These are phyloP conservation scores for Daldinia childiae DNA, from an alignment of 495 filamentous ascomycete species.

Conservation along the genomic window DNA sequence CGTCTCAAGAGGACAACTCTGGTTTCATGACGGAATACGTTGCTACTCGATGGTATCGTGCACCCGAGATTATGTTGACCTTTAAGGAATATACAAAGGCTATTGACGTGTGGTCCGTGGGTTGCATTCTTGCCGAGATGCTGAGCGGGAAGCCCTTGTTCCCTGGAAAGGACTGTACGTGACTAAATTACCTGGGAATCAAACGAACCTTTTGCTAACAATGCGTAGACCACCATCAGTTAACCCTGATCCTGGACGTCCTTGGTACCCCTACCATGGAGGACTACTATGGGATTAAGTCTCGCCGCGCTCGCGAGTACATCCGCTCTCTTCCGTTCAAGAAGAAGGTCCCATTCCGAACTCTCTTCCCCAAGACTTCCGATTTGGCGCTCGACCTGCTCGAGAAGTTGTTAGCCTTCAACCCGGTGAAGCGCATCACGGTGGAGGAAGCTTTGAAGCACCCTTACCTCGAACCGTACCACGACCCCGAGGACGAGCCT, in stretches of 20 bases:
- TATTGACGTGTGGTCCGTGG: constrained; percentile 99
- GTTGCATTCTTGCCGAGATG: constrained; percentile 99
- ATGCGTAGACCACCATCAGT: constrained; percentile 88
- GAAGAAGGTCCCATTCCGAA: constrained; percentile 99
- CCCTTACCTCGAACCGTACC: constrained; percentile 98
- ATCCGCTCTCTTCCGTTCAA: constrained; percentile 99
- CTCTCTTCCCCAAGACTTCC: constrained; percentile 96
- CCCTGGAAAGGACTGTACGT: constrained; percentile 97
- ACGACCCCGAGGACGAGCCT: constrained; percentile 98
- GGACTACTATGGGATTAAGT: constrained; percentile 99
- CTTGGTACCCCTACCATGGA: constrained; percentile 99
- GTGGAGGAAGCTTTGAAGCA: constrained; percentile 98
- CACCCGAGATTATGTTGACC: constrained; percentile 99
- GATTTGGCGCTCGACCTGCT: constrained; percentile 92
- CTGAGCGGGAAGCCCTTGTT: constrained; percentile 98
- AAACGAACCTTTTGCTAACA: constrained; percentile 20
- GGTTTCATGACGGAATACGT: constrained; percentile 99
- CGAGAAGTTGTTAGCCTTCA: constrained; percentile 96
- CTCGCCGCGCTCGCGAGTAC: constrained; percentile 95
- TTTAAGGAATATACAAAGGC: constrained; percentile 99
- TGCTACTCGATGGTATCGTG: constrained; percentile 98
- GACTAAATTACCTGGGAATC: not conserved
- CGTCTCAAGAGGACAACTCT: constrained; percentile 96
- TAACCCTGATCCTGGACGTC: constrained; percentile 97
- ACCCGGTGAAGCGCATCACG: constrained; percentile 97